phyloP scores from a whole-genome alignment of 23 red algal genomes.

The Chondrus crispus region DNA sequence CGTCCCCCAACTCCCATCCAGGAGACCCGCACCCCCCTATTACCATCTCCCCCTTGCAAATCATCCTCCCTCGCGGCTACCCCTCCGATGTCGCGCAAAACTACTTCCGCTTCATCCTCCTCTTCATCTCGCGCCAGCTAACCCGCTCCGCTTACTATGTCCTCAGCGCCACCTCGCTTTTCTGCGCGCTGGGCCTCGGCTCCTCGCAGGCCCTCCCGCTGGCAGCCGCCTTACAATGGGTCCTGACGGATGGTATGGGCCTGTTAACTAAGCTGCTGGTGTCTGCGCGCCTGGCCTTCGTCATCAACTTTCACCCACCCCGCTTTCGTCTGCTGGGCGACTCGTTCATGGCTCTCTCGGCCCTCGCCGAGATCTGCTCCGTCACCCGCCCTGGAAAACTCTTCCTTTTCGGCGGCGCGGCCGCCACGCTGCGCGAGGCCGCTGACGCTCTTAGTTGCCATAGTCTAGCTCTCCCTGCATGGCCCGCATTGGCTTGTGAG shows the following conservation, averaged over 20 bases:
- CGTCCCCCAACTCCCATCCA: too few relatives aligned
- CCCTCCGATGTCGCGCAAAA: slow-evolving; percentile 57
- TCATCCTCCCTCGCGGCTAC: slow-evolving; percentile 71
- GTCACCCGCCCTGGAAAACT: slow-evolving; percentile 56
- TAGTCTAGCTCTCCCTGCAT: too few relatives aligned
- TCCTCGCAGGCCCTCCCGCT: slow-evolving; percentile 27
- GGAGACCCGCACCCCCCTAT: background rate
- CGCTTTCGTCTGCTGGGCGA: slow-evolving; percentile 85
- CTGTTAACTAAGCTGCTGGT: slow-evolving; percentile 72
- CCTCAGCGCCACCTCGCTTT: slow-evolving; percentile 74
- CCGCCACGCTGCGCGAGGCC: slow-evolving; percentile 59
- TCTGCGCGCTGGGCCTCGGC: slow-evolving; percentile 64
- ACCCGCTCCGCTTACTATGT: slow-evolving; percentile 67
- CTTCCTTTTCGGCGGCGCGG: slow-evolving; percentile 65
- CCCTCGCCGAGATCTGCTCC: slow-evolving; percentile 66
- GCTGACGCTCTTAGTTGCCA: slow-evolving; percentile 75
- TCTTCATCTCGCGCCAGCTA: slow-evolving; percentile 58
- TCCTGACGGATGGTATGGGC: slow-evolving; percentile 94
- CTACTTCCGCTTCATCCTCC: slow-evolving; percentile 53
- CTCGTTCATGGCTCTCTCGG: slow-evolving; percentile 70
- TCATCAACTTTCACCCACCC: slow-evolving; percentile 77
- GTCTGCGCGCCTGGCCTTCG: slow-evolving; percentile 59
- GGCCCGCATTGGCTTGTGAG: too few relatives aligned
- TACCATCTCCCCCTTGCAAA: background rate
- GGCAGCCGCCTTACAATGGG: slow-evolving; percentile 82